Evolutionary conservation across 2,329 filamentous ascomycete species (phyloP).

Genomic region (Alternaria burnsii): DNA sequence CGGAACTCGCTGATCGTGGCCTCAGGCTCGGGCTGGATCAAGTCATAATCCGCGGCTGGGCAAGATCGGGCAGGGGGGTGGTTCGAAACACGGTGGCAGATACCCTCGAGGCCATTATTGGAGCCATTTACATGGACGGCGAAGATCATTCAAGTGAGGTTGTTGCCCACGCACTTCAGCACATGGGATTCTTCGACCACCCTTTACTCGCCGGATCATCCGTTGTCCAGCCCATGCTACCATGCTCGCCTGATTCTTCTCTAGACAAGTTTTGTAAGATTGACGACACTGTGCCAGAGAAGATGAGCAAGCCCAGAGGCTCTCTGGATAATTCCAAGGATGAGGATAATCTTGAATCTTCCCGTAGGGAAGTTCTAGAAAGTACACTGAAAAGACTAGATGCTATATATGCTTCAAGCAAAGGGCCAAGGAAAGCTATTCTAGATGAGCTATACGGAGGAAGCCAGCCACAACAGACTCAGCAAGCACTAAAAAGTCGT

Average conservation of each 20-base stretch:
- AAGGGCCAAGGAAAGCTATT: constrained; percentile 10
- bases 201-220: constrained; percentile 1
- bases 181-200: constrained; percentile 12
- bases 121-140: background rate
- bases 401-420: constrained; percentile 12
- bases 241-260: background rate
- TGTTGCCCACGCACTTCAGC: constrained; percentile 7
- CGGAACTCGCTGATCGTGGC: background rate
- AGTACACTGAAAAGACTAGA: constrained; percentile 17
- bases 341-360: constrained; percentile 21
- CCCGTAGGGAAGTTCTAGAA: constrained; percentile 19
- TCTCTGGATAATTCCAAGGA: constrained; percentile 23
- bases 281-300: constrained; percentile 29
- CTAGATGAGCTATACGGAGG: background rate
- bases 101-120: constrained; percentile 6
- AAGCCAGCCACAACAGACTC: constrained; percentile 16
- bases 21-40: background rate
- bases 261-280: constrained; percentile 19
- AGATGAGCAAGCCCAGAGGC: constrained; percentile 32
- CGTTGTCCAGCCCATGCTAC: background rate
- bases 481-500: constrained; percentile 23
- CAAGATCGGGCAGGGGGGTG: too few relatives aligned
- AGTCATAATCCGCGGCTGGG: too few relatives aligned
- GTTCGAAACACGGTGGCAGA: constrained; percentile 8
- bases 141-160: background rate